These are phyloP conservation scores for Yamadazyma songkhlaensis DNA, from an alignment of 1,139 yeast genomes.

Conservation along the genomic window DNA sequence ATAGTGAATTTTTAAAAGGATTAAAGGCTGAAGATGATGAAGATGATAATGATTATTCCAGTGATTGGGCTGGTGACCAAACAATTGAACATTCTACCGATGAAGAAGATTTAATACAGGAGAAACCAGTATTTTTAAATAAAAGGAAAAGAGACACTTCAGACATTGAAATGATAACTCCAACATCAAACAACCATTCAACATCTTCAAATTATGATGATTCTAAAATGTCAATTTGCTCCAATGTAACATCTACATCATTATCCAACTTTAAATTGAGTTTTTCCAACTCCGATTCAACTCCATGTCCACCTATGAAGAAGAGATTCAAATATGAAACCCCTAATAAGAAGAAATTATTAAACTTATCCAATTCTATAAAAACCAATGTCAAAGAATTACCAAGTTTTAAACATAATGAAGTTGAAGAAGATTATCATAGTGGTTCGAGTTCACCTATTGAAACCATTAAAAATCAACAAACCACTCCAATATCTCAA, in stretches of 20 bases:
- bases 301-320: slow-evolving; percentile 36
- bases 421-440: slow-evolving; percentile 12
- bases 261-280: slow-evolving; percentile 21
- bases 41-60: background rate
- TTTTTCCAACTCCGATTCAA: slow-evolving; percentile 29
- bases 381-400: slow-evolving; percentile 20
- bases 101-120: slow-evolving; percentile 5
- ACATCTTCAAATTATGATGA: slow-evolving; percentile 5
- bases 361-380: slow-evolving; percentile 25
- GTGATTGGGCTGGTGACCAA: slow-evolving; percentile 4
- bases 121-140: slow-evolving; percentile 11
- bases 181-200: slow-evolving; percentile 11
- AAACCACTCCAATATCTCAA: slow-evolving; percentile 33
- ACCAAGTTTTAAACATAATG: slow-evolving; percentile 5
- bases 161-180: slow-evolving; percentile 21
- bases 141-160: slow-evolving; percentile 16
- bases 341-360: slow-evolving; percentile 17
- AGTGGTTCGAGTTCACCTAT: slow-evolving; percentile 9
- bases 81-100: slow-evolving; percentile 7
- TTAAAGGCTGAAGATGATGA: background rate
- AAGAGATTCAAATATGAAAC: slow-evolving; percentile 24
- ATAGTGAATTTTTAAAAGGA: background rate
- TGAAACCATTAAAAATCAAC: slow-evolving; percentile 7
- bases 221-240: slow-evolving; percentile 14
- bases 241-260: slow-evolving; percentile 12